Conservation (phyloP, 257 asterid species). For the Striga asiatica region DNA sequence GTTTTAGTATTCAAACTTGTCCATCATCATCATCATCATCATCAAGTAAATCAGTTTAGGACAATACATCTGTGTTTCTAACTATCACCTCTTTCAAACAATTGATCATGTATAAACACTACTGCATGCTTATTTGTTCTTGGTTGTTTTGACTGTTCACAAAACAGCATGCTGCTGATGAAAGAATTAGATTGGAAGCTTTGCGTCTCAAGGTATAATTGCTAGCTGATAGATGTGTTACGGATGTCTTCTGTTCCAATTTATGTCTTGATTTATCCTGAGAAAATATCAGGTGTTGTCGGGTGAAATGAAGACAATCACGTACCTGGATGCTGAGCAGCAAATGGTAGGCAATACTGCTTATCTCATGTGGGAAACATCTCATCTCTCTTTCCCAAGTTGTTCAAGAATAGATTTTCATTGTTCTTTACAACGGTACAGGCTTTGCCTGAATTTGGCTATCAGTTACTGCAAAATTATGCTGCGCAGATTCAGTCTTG, state of each 20-base stretch:
- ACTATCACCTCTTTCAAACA: not conserved
- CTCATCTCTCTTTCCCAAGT: constrained; percentile 2
- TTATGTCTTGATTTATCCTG: constrained; percentile 12
- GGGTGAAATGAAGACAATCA: constrained; percentile 65
- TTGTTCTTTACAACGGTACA: constrained; percentile 21
- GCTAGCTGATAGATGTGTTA: constrained; percentile 11
- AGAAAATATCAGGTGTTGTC: constrained; percentile 50
- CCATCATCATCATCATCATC: not conserved
- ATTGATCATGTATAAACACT: not conserved
- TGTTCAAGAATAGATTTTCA: constrained; percentile 14
- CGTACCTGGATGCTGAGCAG: constrained; percentile 61
- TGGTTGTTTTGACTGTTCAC: constrained; percentile 21
- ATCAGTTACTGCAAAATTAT: constrained; percentile 77
- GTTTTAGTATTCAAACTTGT: not conserved
- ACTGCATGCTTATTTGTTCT: not conserved
- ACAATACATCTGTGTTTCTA: not conserved
- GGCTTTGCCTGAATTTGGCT: constrained; percentile 88
- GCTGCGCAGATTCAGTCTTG: constrained; percentile 61
- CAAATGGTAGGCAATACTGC: constrained; percentile 55
- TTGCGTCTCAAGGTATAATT: constrained; percentile 63
- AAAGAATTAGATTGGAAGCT: constrained; percentile 89
- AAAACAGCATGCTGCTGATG: constrained; percentile 98
- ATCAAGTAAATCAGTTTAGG: too few species aligned
- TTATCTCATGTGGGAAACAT: constrained; percentile 11
- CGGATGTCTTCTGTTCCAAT: constrained; percentile 6